phyloP scores from a whole-genome alignment of 2,329 filamentous ascomycete species.

The Xylariaceae sp. region DNA sequence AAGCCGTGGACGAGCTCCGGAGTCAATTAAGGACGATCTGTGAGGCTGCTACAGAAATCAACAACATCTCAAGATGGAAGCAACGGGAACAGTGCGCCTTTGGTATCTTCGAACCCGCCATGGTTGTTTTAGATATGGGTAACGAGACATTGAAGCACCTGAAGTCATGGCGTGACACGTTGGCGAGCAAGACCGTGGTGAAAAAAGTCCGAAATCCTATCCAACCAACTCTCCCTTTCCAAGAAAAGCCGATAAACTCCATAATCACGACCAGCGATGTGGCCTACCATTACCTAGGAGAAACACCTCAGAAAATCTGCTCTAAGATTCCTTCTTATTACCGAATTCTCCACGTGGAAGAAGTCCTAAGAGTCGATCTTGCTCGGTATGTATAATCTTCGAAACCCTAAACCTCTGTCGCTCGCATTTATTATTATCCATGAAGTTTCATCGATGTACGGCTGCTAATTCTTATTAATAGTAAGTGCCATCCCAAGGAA shows the following conservation, averaged over 20 bases:
- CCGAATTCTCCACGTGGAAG: conserved; percentile 44
- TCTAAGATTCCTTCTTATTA: conserved; percentile 34
- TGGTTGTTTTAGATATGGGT: conserved; percentile 25
- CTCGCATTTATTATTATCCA: neutral
- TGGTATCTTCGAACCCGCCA: conserved; percentile 30
- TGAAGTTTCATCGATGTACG: neutral
- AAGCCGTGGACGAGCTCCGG: conserved; percentile 27
- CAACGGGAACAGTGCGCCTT: conserved; percentile 19
- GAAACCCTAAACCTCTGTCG: neutral
- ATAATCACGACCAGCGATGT: conserved; percentile 27
- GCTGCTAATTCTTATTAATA: neutral
- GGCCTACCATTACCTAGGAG: conserved; percentile 37
- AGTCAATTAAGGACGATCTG: conserved; percentile 18
- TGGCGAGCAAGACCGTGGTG: neutral
- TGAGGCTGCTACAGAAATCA: conserved; percentile 19
- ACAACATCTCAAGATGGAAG: conserved; percentile 29
- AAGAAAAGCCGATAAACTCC: conserved; percentile 9
- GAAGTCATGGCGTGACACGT: conserved; percentile 5
- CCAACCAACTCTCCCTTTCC: conserved; percentile 12
- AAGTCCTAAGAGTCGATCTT: conserved; percentile 41
- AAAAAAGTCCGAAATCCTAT: neutral
- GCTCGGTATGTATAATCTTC: conserved; percentile 6
- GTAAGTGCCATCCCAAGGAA: neutral
- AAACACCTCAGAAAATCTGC: conserved; percentile 40
- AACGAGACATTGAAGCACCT: conserved; percentile 13